phyloP scores from a whole-genome alignment of 768 basidiomycete species.

The Collybiopsis confluens region DNA sequence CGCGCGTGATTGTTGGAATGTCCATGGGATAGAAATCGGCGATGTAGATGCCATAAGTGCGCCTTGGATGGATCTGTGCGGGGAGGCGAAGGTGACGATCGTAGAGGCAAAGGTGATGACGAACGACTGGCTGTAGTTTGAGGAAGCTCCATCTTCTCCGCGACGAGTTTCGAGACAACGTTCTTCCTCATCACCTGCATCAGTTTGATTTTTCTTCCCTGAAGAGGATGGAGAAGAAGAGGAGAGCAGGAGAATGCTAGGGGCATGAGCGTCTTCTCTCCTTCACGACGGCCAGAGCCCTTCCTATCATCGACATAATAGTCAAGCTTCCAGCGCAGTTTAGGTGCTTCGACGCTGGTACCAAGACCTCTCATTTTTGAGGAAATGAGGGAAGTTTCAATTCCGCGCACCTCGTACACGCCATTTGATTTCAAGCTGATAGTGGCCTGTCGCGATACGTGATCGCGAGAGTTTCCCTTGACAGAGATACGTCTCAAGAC shows the following conservation, averaged over 20 bases:
- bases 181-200: conserved; percentile 73
- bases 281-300: conserved; percentile 41
- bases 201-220: conserved; percentile 48
- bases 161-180: conserved; percentile 57
- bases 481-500: conserved; percentile 67
- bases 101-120: neutral
- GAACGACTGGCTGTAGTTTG: conserved; percentile 7
- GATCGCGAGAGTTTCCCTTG: conserved; percentile 65
- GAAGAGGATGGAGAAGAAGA: conserved; percentile 36
- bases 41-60: conserved; percentile 21
- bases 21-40: conserved; percentile 24
- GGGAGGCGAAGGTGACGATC: neutral
- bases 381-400: conserved; percentile 41
- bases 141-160: conserved; percentile 56
- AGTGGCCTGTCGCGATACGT: conserved; percentile 71
- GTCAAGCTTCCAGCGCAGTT: conserved; percentile 72
- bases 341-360: conserved; percentile 24
- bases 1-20: neutral
- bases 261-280: conserved; percentile 72
- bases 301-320: conserved; percentile 68
- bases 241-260: conserved; percentile 76
- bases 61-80: neutral
- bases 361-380: conserved; percentile 11
- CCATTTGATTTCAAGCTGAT: conserved; percentile 68
- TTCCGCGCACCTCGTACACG: conserved; percentile 69